Evolutionary conservation across 2,329 filamentous ascomycete genomes (phyloP).

Genomic region (Neoscytalidium dimidiatum): DNA sequence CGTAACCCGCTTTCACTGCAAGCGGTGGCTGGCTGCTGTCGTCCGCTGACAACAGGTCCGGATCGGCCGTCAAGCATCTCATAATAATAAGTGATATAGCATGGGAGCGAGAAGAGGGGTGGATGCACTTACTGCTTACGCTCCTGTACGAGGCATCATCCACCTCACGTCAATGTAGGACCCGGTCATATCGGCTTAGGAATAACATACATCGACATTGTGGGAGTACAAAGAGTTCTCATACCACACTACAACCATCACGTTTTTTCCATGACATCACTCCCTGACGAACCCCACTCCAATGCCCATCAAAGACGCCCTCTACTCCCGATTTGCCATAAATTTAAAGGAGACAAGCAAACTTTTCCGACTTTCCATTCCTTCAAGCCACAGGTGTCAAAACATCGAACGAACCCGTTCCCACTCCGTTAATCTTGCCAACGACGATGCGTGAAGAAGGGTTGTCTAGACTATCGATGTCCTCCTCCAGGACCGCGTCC

Average conservation of each 20-base stretch:
- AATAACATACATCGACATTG: not conserved
- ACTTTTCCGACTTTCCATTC: not conserved
- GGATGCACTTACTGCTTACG: no score
- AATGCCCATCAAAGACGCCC: not conserved
- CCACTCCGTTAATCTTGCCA: slow-evolving; percentile 77
- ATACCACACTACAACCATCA: not conserved
- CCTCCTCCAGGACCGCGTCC: slow-evolving; percentile 86
- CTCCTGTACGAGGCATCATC: no score
- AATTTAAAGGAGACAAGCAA: no score
- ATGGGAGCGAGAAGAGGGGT: no score
- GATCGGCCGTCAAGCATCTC: no score
- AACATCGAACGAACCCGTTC: slow-evolving; percentile 91
- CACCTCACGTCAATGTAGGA: no score
- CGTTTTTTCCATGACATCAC: not conserved
- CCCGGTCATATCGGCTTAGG: no score
- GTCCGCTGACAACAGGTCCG: no score
- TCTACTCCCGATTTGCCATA: no score
- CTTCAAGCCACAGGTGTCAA: slow-evolving; percentile 44
- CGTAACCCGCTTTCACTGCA: no score
- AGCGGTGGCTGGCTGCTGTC: no score
- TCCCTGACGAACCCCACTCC: not conserved
- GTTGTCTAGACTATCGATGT: slow-evolving; percentile 83
- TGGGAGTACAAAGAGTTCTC: not conserved
- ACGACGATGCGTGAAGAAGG: slow-evolving; percentile 88
- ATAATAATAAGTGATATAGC: no score